These are phyloP conservation scores for Raffaelea arxii DNA, from an alignment of 2,329 filamentous ascomycete genomes.

Conservation along the genomic window DNA sequence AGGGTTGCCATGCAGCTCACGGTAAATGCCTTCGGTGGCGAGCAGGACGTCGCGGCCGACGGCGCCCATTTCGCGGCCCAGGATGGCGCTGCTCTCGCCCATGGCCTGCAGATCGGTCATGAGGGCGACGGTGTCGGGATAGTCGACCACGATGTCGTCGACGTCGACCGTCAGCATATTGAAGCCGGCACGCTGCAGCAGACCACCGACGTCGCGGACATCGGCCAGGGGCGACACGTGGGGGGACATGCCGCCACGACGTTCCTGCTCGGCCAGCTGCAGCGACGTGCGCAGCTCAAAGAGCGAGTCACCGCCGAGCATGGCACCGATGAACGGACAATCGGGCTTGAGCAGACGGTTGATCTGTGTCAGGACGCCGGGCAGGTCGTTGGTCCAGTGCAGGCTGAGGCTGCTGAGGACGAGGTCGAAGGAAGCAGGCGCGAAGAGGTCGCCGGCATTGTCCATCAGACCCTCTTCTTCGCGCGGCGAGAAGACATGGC, in stretches of 20 bases:
- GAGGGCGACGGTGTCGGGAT: conserved; percentile 77
- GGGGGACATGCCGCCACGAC: conserved; percentile 81
- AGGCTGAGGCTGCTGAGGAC: conserved; percentile 82
- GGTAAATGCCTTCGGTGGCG: conserved; percentile 82
- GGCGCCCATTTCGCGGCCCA: conserved; percentile 71
- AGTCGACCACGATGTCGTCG: conserved; percentile 94
- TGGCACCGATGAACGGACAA: conserved; percentile 83
- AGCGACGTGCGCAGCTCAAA: conserved; percentile 89
- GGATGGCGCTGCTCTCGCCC: conserved; percentile 86
- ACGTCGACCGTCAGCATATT: conserved; percentile 94
- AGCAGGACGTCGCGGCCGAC: conserved; percentile 76
- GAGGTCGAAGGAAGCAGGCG: conserved; percentile 71
- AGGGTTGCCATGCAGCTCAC: conserved; percentile 73
- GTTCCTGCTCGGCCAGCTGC: conserved; percentile 84
- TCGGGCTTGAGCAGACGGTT: conserved; percentile 85
- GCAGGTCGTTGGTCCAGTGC: conserved; percentile 97
- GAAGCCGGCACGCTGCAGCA: conserved; percentile 81
- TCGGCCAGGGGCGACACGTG: conserved; percentile 89
- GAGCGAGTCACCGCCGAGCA: conserved; percentile 91
- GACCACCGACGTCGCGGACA: conserved; percentile 79
- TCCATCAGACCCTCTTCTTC: conserved; percentile 27
- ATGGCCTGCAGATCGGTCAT: conserved; percentile 94
- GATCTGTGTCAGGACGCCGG: conserved; percentile 72
- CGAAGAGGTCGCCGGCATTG: conserved; percentile 40
- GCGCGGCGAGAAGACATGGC: conserved; percentile 64